phyloP scores from a whole-genome alignment of 768 basidiomycete species.

The Termitomyces sp. region DNA sequence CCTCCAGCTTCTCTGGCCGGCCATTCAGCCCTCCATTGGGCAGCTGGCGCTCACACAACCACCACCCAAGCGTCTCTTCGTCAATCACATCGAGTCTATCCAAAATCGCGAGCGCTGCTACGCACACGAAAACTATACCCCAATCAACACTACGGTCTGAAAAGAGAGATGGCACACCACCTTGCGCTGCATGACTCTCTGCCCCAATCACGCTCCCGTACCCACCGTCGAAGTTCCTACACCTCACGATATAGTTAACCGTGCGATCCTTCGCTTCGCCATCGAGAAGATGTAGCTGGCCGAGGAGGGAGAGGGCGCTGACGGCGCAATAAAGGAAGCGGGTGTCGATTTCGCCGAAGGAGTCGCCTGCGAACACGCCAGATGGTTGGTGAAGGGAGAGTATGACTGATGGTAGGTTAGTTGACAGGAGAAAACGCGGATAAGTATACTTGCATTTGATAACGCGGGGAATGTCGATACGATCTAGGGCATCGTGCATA shows the following conservation, averaged over 20 bases:
- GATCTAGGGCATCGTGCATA: conserved; percentile 77
- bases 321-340: conserved; percentile 90
- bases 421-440: not conserved
- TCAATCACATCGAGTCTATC: conserved; percentile 80
- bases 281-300: conserved; percentile 64
- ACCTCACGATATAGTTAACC: conserved; percentile 64
- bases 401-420: conserved; percentile 51
- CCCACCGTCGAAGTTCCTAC: conserved; percentile 94
- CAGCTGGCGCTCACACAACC: conserved; percentile 91
- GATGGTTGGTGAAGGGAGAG: conserved; percentile 79
- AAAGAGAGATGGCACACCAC: conserved; percentile 29
- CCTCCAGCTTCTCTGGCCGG: conserved; percentile 95
- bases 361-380: conserved; percentile 87
- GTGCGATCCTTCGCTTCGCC: conserved; percentile 59
- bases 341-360: conserved; percentile 89
- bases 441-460: conserved; percentile 54
- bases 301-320: conserved; percentile 75
- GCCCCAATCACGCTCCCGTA: conserved; percentile 83
- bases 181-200: conserved; percentile 91
- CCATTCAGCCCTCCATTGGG: conserved; percentile 94
- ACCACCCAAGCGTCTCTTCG: conserved; percentile 77
- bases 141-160: not conserved
- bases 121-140: conserved; percentile 77
- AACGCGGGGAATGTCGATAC: conserved; percentile 64
- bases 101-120: conserved; percentile 82